These are phyloP conservation scores for Calonectria pseudoreteaudii DNA, from an alignment of 2,329 filamentous ascomycete genomes.

Conservation along the genomic window DNA sequence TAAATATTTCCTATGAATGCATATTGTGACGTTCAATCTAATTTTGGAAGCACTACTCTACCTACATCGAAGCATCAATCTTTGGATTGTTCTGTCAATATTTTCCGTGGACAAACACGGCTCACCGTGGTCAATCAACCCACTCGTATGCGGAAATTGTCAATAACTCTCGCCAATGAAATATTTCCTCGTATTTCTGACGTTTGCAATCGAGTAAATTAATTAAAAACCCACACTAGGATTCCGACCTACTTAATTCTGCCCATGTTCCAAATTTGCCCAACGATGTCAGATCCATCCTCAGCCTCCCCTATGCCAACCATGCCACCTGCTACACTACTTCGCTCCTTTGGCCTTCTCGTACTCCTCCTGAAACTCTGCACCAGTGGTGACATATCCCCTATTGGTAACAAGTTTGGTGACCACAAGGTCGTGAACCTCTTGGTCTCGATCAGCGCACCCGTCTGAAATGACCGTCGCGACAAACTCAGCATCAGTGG, in stretches of 20 bases:
- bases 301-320: neutral
- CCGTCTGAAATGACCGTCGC: conserved; percentile 18
- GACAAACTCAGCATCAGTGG: conserved; percentile 22
- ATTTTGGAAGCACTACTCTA: too few relatives aligned
- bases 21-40: too few relatives aligned
- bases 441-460: conserved; percentile 16
- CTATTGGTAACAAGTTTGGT: neutral
- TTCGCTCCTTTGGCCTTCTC: neutral
- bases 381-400: neutral
- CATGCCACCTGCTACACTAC: neutral
- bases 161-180: too few relatives aligned
- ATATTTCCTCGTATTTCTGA: too few relatives aligned
- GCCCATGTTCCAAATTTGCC: neutral
- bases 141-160: too few relatives aligned
- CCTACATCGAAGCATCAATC: too few relatives aligned
- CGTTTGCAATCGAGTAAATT: neutral
- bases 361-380: conserved; percentile 12
- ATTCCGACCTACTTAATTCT: neutral
- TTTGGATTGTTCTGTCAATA: too few relatives aligned
- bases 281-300: neutral
- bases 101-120: too few relatives aligned
- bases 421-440: neutral
- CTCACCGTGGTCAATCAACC: too few relatives aligned
- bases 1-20: too few relatives aligned
- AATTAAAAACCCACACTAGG: neutral